Evolutionary conservation across 2,329 filamentous ascomycete genomes (phyloP).

Genomic region (Byssoonygena ceratinophila): DNA sequence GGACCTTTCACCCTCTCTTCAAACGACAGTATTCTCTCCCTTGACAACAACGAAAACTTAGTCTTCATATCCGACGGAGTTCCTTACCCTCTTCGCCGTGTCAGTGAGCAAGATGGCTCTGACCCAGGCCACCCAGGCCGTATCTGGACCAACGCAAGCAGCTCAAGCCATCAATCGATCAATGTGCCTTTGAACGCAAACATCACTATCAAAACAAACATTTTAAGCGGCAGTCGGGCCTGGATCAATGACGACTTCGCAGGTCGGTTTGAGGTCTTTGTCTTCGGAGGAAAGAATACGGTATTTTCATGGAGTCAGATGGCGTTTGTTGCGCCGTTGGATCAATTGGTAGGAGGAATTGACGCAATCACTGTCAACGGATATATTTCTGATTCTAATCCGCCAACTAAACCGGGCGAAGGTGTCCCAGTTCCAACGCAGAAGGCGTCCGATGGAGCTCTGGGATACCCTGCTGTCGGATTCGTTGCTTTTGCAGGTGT

Average conservation of each 20-base stretch:
- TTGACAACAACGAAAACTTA: slow-evolving; percentile 30
- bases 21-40: slow-evolving; percentile 34
- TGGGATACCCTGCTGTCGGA: background rate
- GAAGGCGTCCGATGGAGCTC: background rate
- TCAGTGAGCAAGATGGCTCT: slow-evolving; percentile 36
- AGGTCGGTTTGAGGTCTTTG: slow-evolving; percentile 46
- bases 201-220: slow-evolving; percentile 38
- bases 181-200: slow-evolving; percentile 26
- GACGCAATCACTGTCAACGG: background rate
- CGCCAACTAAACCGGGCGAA: background rate
- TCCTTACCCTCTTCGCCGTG: slow-evolving; percentile 42
- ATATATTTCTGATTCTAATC: background rate
- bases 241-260: slow-evolving; percentile 40
- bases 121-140: slow-evolving; percentile 41
- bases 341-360: slow-evolving; percentile 23
- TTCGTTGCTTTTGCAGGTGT: background rate
- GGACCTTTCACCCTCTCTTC: slow-evolving; percentile 40
- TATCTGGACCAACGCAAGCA: slow-evolving; percentile 42
- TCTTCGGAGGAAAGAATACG: slow-evolving; percentile 44
- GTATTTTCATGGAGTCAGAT: slow-evolving; percentile 48
- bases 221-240: slow-evolving; percentile 39
- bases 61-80: slow-evolving; percentile 29
- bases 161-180: slow-evolving; percentile 19
- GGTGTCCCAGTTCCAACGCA: background rate
- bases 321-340: slow-evolving; percentile 45